These are phyloP conservation scores for Cardamine occulta DNA, from an alignment of 345 rosid species.

Conservation along the genomic window DNA sequence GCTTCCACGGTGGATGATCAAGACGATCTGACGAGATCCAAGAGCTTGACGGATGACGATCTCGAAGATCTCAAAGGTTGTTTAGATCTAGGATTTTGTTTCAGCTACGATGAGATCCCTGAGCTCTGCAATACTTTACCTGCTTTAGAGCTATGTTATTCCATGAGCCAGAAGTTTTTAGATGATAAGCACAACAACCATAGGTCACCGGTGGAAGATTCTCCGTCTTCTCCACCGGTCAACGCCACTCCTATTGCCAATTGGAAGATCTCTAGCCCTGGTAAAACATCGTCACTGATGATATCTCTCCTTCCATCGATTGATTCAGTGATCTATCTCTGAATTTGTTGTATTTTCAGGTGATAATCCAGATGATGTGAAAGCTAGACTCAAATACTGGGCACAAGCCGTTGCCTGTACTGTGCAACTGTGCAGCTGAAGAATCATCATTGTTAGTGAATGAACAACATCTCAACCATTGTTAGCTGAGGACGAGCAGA, in stretches of 20 bases:
- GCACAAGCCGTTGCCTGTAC: conserved; percentile 98
- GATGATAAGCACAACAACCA: conserved; percentile 55
- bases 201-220: conserved; percentile 49
- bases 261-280: conserved; percentile 97
- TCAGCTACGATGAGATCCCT: conserved; percentile 93
- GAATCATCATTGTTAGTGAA: not conserved
- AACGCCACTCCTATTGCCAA: conserved; percentile 51
- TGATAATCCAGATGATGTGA: conserved; percentile 95
- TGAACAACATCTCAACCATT: not conserved
- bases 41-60: conserved; percentile 90
- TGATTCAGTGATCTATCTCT: not conserved
- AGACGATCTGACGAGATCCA: conserved; percentile 73
- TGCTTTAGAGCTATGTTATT: conserved; percentile 91
- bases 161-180: conserved; percentile 83
- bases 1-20: conserved; percentile 29
- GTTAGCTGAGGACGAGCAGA: not conserved
- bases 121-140: conserved; percentile 93
- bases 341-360: conserved; percentile 47
- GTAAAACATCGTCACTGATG: conserved; percentile 32
- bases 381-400: conserved; percentile 94
- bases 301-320: not conserved
- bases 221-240: conserved; percentile 37
- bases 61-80: conserved; percentile 90
- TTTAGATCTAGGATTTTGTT: conserved; percentile 92
- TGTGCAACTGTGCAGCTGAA: conserved; percentile 78